A percentile compares a stretch with the other conserved stretches of the same genome.
These are phyloP conservation scores for Calonectria pseudoturangicola DNA, from an alignment of 2,329 filamentous ascomycete genomes.

Conservation along the genomic window DNA sequence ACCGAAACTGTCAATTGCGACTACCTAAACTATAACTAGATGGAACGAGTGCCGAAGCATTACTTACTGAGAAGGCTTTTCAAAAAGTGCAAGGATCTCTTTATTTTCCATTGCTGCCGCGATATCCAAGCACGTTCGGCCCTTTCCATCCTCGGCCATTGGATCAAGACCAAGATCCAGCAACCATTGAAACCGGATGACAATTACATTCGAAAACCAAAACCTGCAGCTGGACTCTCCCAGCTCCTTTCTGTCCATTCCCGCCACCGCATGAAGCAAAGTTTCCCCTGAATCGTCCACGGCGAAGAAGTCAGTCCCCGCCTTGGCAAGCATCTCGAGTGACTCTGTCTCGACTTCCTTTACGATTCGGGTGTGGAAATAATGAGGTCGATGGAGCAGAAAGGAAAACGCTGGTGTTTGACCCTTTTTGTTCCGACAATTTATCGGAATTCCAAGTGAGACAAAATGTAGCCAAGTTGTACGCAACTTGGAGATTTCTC, in stretches of 20 bases:
- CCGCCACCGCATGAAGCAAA: background rate
- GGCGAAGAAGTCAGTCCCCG: background rate
- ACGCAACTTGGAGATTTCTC: background rate
- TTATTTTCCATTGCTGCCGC: slow-evolving; percentile 4
- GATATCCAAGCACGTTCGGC: background rate
- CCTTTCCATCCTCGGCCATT: slow-evolving; percentile 4
- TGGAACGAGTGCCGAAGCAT: background rate
- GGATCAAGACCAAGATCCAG: background rate
- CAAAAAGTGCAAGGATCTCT: background rate
- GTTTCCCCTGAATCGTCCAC: background rate
- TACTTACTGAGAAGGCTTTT: background rate
- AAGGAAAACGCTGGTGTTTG: background rate
- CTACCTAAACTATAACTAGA: too few relatives aligned
- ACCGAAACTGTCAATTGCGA: background rate
- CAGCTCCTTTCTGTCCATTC: background rate
- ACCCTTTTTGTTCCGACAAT: slow-evolving; percentile 1
- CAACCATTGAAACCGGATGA: slow-evolving; percentile 1
- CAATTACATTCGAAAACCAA: background rate
- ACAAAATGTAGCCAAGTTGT: background rate
- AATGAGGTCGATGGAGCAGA: background rate
- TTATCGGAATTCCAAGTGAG: background rate
- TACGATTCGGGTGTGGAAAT: background rate
- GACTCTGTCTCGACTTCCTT: background rate
- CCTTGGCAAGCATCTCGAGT: background rate
- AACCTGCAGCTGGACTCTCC: background rate